Conservation (phyloP, 1,284 basidiomycete genomes). For the Volvariella surrecta region DNA sequence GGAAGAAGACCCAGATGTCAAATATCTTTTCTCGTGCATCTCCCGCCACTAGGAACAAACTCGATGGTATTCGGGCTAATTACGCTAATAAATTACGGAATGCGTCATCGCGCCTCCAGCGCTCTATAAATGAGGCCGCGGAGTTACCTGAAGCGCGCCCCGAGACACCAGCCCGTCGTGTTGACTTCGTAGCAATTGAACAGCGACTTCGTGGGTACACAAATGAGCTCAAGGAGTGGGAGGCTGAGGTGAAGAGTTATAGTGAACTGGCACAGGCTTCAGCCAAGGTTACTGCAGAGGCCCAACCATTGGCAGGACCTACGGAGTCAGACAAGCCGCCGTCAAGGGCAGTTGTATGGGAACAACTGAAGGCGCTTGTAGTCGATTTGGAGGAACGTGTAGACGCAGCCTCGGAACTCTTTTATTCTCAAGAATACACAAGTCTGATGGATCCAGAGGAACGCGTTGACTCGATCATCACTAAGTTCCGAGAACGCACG, state of each 20-base stretch:
- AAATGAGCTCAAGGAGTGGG: conserved; percentile 23
- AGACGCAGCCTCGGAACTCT: conserved; percentile 7
- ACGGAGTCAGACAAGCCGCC: too few relatives aligned
- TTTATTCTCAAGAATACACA: conserved; percentile 9
- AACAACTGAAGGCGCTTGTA: conserved; percentile 11
- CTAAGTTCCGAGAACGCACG: too few relatives aligned
- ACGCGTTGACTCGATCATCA: background rate
- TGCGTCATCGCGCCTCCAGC: conserved; percentile 13
- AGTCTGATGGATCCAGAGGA: conserved; percentile 1
- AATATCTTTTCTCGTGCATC: conserved; percentile 21
- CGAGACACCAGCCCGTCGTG: conserved; percentile 8
- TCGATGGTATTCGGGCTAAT: conserved; percentile 15
- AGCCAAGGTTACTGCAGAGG: too few relatives aligned
- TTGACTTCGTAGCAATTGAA: conserved; percentile 12
- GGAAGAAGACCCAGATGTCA: conserved; percentile 21
- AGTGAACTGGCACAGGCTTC: too few relatives aligned
- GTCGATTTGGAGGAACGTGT: conserved; percentile 9
- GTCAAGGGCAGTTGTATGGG: conserved; percentile 11
- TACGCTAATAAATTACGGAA: conserved; percentile 14
- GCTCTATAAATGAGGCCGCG: conserved; percentile 16
- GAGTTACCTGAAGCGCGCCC: conserved; percentile 17
- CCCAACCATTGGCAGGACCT: too few relatives aligned
- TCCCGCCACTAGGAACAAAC: conserved; percentile 17
- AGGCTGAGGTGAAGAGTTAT: conserved; percentile 14
- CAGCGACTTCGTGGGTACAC: conserved; percentile 20